Base-by-base conservation (phyloP, 495 filamentous ascomycete species). In the Podospora pseudoanserina region DNA sequence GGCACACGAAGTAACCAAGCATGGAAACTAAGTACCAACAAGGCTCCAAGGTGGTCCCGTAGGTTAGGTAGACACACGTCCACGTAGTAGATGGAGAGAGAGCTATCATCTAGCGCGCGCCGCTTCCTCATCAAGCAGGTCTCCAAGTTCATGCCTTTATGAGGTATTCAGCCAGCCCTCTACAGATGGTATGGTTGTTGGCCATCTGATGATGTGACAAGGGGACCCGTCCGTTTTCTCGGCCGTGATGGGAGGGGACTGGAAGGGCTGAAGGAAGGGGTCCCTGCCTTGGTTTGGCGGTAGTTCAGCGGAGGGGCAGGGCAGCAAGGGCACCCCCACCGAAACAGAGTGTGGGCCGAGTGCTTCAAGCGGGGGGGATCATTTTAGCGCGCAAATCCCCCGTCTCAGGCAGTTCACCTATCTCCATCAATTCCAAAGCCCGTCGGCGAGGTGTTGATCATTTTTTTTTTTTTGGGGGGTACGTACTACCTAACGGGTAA, bases 351-450 rank as follows among this genome's bases (percentile, higher is more conserved):
- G 55, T 19, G 55, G 55, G 4, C 55, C 55, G 39, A 49, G 39
- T 49, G 39, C 7, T 49, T 11, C 4, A 58, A 20, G 55, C 55
- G 5, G 55, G 55, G 19, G 55, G 55, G 55, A 58, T 58, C 55
- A 26, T 11, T 58, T 58, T 58, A 58, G 55, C 23, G 55, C 55
- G 54, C 34, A 57, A 57, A n/a, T 57, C 54, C 54, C 20, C 20
- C 1, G 20, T 23, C 20, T 23, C 20, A 23, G 20, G 20, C 20
- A 23, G 20, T 23, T 23, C 20, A 23, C 20, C 20, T 23, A 23
- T 23, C 20, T 5, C 54, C 54, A 57, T 57, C 34, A 5, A 39
- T 39, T 11, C 34, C 39, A 49, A 49, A 49, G 39, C 2, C 39
- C 11, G 39, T 49, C 39, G 39, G 39, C 9, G 15, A 49, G 39